Conservation (phyloP, 2,329 filamentous ascomycete genomes). For the Talaromyces sp. region DNA sequence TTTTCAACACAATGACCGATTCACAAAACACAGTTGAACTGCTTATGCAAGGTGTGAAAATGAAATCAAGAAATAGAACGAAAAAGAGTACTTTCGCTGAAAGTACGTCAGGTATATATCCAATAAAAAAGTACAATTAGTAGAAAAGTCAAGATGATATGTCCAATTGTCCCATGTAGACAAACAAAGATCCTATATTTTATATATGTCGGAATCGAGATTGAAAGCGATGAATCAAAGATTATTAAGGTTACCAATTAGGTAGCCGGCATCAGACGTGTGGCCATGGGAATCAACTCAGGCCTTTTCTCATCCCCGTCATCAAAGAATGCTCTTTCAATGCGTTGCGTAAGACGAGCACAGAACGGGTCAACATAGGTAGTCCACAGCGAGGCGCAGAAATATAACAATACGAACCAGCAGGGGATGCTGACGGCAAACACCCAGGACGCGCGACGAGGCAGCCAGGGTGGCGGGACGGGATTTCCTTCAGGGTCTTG, state of each 20-base stretch:
- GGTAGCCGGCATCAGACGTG: conserved; percentile 10
- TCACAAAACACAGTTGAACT: too few relatives aligned
- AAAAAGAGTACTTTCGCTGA: not conserved
- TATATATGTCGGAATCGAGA: not conserved
- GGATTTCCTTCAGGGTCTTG: conserved; percentile 38
- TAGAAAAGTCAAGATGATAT: not conserved
- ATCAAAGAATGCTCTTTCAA: conserved; percentile 48
- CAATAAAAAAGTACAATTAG: not conserved
- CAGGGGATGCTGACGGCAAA: conserved; percentile 43
- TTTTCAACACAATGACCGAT: too few relatives aligned
- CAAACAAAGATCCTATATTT: not conserved
- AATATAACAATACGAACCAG: conserved; percentile 46
- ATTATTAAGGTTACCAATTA: not conserved
- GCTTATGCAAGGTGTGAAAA: too few relatives aligned
- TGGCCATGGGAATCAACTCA: conserved; percentile 24
- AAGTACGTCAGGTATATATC: not conserved
- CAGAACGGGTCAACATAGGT: conserved; percentile 49
- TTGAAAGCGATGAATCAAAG: not conserved
- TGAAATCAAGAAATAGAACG: not conserved
- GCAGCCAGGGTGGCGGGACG: conserved; percentile 41
- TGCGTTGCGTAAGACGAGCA: conserved; percentile 43
- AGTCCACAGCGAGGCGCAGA: conserved; percentile 48
- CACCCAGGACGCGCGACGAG: conserved; percentile 35
- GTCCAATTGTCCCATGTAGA: not conserved
- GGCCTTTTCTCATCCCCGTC: conserved; percentile 32